phyloP scores from a whole-genome alignment of 139 green algal genomes.

The Chlorella sp. region DNA sequence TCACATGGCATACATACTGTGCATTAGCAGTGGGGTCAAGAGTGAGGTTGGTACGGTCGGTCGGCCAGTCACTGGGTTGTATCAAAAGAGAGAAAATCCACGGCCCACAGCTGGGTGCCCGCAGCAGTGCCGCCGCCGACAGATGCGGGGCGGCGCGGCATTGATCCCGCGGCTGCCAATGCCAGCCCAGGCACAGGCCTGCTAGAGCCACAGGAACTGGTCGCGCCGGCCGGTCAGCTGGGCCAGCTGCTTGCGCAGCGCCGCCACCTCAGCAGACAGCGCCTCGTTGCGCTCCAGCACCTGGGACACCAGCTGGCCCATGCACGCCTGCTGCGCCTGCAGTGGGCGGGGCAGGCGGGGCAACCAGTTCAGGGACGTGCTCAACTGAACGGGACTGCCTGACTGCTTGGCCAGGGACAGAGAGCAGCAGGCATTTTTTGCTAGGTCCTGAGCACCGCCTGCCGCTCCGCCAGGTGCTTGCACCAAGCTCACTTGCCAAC shows the following conservation, averaged over 20 bases:
- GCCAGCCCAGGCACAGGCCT: too few relatives aligned
- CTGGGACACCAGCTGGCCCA: constrained; percentile 18
- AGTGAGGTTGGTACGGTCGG: background rate
- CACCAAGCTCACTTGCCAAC: background rate
- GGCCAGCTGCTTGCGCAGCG: constrained; percentile 24
- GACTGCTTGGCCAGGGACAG: background rate
- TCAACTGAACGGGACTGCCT: too few relatives aligned
- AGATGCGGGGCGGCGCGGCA: too few relatives aligned
- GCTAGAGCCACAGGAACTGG: constrained; percentile 36
- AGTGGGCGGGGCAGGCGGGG: background rate
- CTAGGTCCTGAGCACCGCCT: too few relatives aligned
- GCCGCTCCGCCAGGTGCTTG: too few relatives aligned
- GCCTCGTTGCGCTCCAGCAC: constrained; percentile 37
- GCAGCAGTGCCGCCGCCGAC: too few relatives aligned
- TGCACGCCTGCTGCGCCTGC: constrained; percentile 34
- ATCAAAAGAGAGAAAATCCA: too few relatives aligned
- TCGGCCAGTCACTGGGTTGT: too few relatives aligned
- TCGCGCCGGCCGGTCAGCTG: constrained; percentile 22
- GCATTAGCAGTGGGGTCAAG: background rate
- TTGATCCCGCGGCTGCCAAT: too few relatives aligned
- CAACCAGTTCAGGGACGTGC: too few relatives aligned
- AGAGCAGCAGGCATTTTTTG: too few relatives aligned
- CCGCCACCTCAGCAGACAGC: constrained; percentile 28
- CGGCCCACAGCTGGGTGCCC: too few relatives aligned
- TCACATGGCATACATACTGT: background rate